Evolutionary conservation across 1,139 yeast genomes (phyloP).

Genomic region (Petasospora rhodanensis): DNA sequence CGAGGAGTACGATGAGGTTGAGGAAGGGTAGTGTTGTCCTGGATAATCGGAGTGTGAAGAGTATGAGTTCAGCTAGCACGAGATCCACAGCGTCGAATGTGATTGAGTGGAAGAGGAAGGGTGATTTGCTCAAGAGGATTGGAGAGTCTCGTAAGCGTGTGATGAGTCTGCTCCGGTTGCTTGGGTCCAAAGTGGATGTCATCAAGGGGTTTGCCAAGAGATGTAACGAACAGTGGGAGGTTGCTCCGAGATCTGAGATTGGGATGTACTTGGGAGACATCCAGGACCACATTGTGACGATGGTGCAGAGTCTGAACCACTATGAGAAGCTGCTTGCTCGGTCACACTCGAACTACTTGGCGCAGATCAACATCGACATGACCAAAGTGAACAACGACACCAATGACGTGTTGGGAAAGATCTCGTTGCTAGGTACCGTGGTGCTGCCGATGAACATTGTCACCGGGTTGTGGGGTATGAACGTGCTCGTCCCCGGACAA

Average conservation of each 20-base stretch:
- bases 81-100: conserved; percentile 40
- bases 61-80: conserved; percentile 29
- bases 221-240: conserved; percentile 78
- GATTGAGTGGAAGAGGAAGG: conserved; percentile 85
- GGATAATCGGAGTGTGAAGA: conserved; percentile 23
- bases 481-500: conserved; percentile 94
- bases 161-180: conserved; percentile 78
- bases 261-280: conserved; percentile 92
- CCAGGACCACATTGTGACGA: conserved; percentile 91
- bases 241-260: conserved; percentile 69
- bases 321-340: conserved; percentile 90
- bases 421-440: conserved; percentile 90
- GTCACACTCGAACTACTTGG: conserved; percentile 90
- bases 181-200: conserved; percentile 94
- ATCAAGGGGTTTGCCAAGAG: conserved; percentile 91
- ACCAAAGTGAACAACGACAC: conserved; percentile 95
- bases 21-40: conserved; percentile 9
- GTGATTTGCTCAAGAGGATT: conserved; percentile 89
- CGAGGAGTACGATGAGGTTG: not conserved
- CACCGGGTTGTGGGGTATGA: conserved; percentile 99
- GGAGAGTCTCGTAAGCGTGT: conserved; percentile 95
- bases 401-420: conserved; percentile 91
- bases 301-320: conserved; percentile 92
- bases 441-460: conserved; percentile 91
- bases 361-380: conserved; percentile 96